A percentile compares a stretch with the other conserved stretches of the same genome.
These are phyloP conservation scores for Paratrimastix pyriformis DNA, from an alignment of 78 protist genomes.

Conservation along the genomic window DNA sequence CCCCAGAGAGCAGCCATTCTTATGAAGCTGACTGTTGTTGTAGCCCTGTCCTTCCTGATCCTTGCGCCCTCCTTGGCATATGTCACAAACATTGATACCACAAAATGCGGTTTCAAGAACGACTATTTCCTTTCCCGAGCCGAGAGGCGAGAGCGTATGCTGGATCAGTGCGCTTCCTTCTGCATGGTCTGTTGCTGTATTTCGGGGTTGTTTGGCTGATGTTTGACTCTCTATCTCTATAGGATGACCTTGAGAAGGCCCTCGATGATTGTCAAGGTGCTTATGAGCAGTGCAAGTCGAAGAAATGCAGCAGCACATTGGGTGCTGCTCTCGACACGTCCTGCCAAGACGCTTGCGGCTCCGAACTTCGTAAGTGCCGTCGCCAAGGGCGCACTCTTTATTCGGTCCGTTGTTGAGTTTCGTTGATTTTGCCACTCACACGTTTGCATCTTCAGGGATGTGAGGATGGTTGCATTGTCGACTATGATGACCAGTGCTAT, in stretches of 20 bases:
- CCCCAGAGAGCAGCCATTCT: too few species aligned
- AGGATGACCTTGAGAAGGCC: neutral
- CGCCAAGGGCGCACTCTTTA: neutral
- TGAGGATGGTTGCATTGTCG: constrained; percentile 5
- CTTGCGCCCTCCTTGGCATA: too few species aligned
- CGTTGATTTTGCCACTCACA: neutral
- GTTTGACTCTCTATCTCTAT: neutral
- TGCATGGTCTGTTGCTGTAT: constrained; percentile 9
- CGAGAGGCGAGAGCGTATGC: constrained; percentile 4
- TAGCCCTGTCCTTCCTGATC: too few species aligned
- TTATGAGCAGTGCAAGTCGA: neutral
- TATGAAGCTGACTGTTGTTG: too few species aligned
- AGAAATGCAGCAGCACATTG: neutral
- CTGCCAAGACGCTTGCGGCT: constrained; percentile 1
- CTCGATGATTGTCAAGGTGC: constrained; percentile 14
- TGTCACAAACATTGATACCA: too few species aligned
- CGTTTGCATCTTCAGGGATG: neutral
- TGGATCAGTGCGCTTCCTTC: constrained; percentile 1
- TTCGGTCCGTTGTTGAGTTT: neutral
- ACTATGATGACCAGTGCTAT: constrained; percentile 1
- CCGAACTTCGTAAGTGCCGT: neutral
- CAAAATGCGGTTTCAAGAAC: constrained; percentile 4
- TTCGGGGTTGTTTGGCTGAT: too few species aligned
- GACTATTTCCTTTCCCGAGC: constrained; percentile 13
- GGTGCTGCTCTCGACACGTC: neutral